phyloP scores from a whole-genome alignment of 164 flowering plant species.

The Macadamia tetraphylla region DNA sequence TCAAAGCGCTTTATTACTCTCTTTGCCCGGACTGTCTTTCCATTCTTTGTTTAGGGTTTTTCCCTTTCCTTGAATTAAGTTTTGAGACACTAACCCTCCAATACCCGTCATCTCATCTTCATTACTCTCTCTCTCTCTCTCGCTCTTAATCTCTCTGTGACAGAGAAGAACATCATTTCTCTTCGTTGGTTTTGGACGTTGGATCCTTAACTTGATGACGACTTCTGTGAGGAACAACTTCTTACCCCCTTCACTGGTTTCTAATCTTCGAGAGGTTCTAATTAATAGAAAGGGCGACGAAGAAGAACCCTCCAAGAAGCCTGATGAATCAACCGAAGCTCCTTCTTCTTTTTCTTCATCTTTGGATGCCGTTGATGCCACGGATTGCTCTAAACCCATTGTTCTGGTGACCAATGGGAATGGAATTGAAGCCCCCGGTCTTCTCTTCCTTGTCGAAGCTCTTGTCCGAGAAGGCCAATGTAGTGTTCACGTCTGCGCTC shows the following conservation, averaged over 20 bases:
- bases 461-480: slow-evolving; percentile 57
- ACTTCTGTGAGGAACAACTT: slow-evolving; percentile 55
- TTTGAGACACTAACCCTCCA: too few relatives aligned
- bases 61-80: too few relatives aligned
- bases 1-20: too few relatives aligned
- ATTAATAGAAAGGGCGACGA: slow-evolving; percentile 34
- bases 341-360: slow-evolving; percentile 22
- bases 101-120: too few relatives aligned
- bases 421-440: slow-evolving; percentile 84
- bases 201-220: slow-evolving; percentile 13
- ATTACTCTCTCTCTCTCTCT: not conserved
- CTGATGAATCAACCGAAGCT: slow-evolving; percentile 21
- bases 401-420: slow-evolving; percentile 82
- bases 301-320: slow-evolving; percentile 15
- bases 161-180: not conserved
- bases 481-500: slow-evolving; percentile 83
- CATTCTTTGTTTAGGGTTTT: too few relatives aligned
- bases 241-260: slow-evolving; percentile 74
- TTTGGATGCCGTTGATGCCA: slow-evolving; percentile 7
- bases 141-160: not conserved
- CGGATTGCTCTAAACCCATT: slow-evolving; percentile 47
- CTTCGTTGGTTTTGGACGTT: not conserved
- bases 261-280: slow-evolving; percentile 74
- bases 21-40: too few relatives aligned
- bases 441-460: slow-evolving; percentile 65